Evolutionary conservation across 2,329 filamentous ascomycete species (phyloP), one percentile per base, ranked within the genome.

Genomic region (Epichloe brachyelytri): DNA sequence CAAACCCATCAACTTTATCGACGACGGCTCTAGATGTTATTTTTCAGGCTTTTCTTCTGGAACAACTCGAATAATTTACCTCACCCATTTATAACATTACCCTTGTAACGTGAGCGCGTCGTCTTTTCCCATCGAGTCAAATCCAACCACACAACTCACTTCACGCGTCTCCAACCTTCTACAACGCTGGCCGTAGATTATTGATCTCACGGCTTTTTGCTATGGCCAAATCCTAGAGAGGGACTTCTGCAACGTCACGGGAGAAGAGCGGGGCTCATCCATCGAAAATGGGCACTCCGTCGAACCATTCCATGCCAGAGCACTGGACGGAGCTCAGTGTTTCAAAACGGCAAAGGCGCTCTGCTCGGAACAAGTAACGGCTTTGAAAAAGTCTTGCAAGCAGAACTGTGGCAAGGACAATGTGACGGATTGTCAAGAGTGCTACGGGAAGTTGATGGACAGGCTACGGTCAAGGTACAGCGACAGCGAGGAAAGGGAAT

Each of bases 381-480:
- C 61, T 4, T 67, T 78, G 54, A 72, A 68, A 53, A 57, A 59
- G 17, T 59, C 62, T n/a, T 78, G 76, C 59, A 58, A 60, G 20
- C 60, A 63, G 34, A 65, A 71, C 15, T 75, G 75, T 55, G 64
- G 62, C 41, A 71, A 72, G 56, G 59, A 58, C 43, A 67, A 72
- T 46, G 62, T 74, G 14, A 56, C 67, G 7, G 68, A 76, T 43
- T 80, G 76, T 57, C 57, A 68, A 10, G 63, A 68, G 22, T 79
- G 76, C 60, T 77, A 73, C 62, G 62, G 62, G 19, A 67, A 71
- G 50, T 62, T 76, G 4, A 58, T 80, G 41, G 70, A 74, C 36
- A 66, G 67, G 36, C 66, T 80, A 59, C 63, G 66, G 19, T 55
- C 56, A 40, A 58, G 68, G 12, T 71, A 68, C 49, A 61, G 58